These are phyloP conservation scores for Alternaria sp. DNA, from an alignment of 2,329 filamentous ascomycete genomes.

Conservation along the genomic window DNA sequence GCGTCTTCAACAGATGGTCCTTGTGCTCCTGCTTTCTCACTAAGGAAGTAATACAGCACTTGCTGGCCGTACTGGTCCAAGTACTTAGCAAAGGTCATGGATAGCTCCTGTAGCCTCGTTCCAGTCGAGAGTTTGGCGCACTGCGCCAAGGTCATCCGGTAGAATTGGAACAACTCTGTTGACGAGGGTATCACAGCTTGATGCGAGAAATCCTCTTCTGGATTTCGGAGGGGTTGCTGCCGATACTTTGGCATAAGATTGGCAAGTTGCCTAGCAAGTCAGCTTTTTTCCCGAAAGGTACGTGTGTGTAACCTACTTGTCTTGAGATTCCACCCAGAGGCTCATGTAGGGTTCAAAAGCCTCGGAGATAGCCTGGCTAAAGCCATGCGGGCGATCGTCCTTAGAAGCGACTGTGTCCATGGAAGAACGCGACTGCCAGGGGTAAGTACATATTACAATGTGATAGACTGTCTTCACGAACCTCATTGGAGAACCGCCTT, in stretches of 20 bases:
- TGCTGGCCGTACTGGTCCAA: constrained; percentile 95
- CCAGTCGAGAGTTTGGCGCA: constrained; percentile 95
- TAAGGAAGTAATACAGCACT: constrained; percentile 77
- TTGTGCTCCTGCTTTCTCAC: constrained; percentile 63
- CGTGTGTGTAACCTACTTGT: constrained; percentile 60
- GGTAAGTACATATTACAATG: constrained; percentile 20
- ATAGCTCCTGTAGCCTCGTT: constrained; percentile 82
- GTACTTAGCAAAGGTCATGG: constrained; percentile 87
- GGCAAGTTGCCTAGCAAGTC: constrained; percentile 67
- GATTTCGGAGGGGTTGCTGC: constrained; percentile 76
- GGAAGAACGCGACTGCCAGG: constrained; percentile 73
- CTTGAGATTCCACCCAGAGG: constrained; percentile 95
- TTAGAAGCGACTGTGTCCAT: constrained; percentile 87
- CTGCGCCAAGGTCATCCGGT: constrained; percentile 89
- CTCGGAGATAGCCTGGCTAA: constrained; percentile 90
- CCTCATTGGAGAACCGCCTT: constrained; percentile 74
- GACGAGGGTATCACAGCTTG: constrained; percentile 92
- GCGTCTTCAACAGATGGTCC: constrained; percentile 74
- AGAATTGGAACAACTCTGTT: constrained; percentile 97
- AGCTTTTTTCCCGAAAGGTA: constrained; percentile 5
- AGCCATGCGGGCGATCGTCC: constrained; percentile 77
- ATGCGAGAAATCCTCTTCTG: constrained; percentile 89
- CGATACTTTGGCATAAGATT: constrained; percentile 87
- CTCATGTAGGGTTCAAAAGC: constrained; percentile 97
- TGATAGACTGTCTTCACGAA: neutral